These are phyloP conservation scores for Cornus suecica DNA, from an alignment of 148 eudicot species.

Conservation along the genomic window DNA sequence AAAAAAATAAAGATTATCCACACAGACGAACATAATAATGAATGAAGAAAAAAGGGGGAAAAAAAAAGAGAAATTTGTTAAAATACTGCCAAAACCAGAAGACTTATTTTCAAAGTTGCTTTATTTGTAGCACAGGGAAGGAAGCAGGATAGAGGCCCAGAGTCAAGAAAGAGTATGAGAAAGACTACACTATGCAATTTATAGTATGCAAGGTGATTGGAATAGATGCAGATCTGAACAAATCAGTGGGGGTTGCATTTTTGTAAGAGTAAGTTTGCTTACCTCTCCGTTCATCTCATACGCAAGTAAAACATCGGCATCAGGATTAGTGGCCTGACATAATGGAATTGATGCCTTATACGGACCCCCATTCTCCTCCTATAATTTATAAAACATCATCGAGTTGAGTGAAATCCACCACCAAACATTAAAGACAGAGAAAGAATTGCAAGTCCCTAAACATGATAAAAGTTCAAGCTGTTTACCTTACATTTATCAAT, in stretches of 20 bases:
- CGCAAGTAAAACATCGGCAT: constrained; percentile 86
- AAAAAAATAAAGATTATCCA: neutral
- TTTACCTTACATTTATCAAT: constrained; percentile 93
- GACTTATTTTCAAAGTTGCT: neutral
- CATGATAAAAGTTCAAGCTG: neutral
- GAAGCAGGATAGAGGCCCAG: neutral
- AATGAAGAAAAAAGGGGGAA: no score
- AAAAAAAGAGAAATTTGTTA: neutral
- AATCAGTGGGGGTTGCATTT: neutral
- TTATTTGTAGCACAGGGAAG: neutral
- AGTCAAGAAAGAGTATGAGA: neutral
- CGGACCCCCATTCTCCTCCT: constrained; percentile 98
- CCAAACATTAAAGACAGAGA: neutral
- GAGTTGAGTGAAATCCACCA: neutral
- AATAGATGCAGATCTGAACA: neutral
- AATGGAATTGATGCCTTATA: constrained; percentile 87
- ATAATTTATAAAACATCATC: neutral
- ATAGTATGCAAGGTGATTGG: neutral
- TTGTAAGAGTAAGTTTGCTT: neutral
- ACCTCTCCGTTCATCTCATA: constrained; percentile 98
- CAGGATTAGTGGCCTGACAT: constrained; percentile 78
- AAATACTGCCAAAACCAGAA: neutral
- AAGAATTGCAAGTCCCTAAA: neutral
- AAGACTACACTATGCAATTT: neutral
- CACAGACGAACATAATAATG: no score